Evolutionary conservation across 2,329 filamentous ascomycete species (phyloP).

Genomic region (Xylaria sp.): DNA sequence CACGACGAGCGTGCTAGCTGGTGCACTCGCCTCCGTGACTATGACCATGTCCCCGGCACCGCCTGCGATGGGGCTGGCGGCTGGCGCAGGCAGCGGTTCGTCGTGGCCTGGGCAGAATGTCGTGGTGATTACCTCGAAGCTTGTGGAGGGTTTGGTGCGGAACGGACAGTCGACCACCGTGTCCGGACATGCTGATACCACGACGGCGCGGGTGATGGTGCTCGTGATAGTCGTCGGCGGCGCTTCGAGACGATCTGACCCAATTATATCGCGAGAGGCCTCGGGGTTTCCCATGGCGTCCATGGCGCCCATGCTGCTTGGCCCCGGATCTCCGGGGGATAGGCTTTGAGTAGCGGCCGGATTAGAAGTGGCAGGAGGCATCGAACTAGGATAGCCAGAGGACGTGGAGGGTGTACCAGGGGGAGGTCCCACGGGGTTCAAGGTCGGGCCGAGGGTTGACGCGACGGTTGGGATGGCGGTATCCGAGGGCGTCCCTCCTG

Average conservation of each 20-base stretch:
- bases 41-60: not conserved
- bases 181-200: conserved; percentile 34
- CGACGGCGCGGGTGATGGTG: conserved; percentile 43
- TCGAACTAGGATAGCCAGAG: not conserved
- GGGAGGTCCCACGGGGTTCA: conserved; percentile 23
- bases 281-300: not conserved
- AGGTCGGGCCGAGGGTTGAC: conserved; percentile 7
- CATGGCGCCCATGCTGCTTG: no score
- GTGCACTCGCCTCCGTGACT: conserved; percentile 4
- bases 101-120: conserved; percentile 41
- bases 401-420: conserved; percentile 29
- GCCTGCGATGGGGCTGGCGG: not conserved
- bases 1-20: not conserved
- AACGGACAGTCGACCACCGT: conserved; percentile 26
- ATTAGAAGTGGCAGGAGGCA: not conserved
- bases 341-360: not conserved
- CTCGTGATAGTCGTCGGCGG: conserved; percentile 39
- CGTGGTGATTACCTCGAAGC: conserved; percentile 40
- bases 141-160: conserved; percentile 36
- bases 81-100: not conserved
- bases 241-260: not conserved
- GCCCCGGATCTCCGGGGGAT: not conserved
- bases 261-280: not conserved
- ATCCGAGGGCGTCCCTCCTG: conserved; percentile 1
- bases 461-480: conserved; percentile 3